Base-by-base conservation (phyloP, 805 yeast species). In the Wickerhamomyces xylosicus region DNA sequence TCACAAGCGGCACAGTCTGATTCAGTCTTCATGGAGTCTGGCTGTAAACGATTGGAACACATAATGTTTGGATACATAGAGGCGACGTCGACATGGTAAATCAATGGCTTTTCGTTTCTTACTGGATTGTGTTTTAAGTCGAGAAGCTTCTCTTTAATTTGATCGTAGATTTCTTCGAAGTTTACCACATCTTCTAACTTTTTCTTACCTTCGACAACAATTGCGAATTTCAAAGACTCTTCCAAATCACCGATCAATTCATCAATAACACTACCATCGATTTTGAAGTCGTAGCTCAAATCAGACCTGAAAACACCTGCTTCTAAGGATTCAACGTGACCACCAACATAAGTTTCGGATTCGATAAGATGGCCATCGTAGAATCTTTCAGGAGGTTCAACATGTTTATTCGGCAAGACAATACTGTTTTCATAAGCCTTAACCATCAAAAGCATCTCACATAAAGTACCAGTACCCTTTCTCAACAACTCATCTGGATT, bases 61-160 rank as follows among this genome's bases (percentile, higher is more conserved):
- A 92, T 92, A 57, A 92, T 92, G 55, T 92, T 92, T 5, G 99
- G 99, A 55, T 92, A 92, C 99, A 92, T 92, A 1, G 98, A 92
- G 1, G 99, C 97, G 37, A 92, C 99, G 66, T 92, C 99, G 29
- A 94, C 95, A 55, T 92, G 99, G 52, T 94, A 92, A 46, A 92
- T 92, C 35, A 85, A 65, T 0, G 99, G 99, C 10, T 66, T 64
- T 51, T 92, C 97, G 11, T 58, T 57, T 48, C 97, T 67, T 29
- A 67, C 67, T 1, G 90, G 89, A 31, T 69, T 69, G 1, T 65
- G 57, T 44, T 74, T 77, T 37, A 92, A 60, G 2, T 69, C 83
- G n/a, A 69, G 42, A 13, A 92, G 64, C 47, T 68, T 65, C 0
- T 53, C 47, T 33, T 67, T 69, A 41, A 94, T 79, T 31, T 72